phyloP scores from a whole-genome alignment of 2,329 filamentous ascomycete genomes.

The Cladophialophora immunda region DNA sequence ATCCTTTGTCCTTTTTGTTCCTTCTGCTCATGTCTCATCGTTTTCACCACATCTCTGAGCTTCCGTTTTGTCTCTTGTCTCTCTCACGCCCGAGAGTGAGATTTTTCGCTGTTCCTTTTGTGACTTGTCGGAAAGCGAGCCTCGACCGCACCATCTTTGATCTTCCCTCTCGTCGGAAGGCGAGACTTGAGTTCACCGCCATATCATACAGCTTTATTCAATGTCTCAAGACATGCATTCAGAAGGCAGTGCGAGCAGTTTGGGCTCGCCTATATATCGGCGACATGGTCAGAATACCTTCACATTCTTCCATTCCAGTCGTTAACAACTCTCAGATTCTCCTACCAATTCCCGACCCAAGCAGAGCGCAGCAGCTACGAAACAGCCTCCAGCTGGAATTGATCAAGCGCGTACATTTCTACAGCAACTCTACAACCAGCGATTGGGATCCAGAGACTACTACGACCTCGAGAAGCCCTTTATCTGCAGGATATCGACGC shows the following conservation, averaged over 20 bases:
- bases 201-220: conserved; percentile 20
- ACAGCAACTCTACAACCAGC: conserved; percentile 18
- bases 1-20: conserved; percentile 9
- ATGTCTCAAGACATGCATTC: conserved; percentile 22
- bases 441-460: conserved; percentile 14
- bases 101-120: background rate
- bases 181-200: conserved; percentile 21
- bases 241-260: conserved; percentile 10
- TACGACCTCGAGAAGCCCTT: conserved; percentile 14
- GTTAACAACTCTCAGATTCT: conserved; percentile 16
- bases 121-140: background rate
- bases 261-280: conserved; percentile 17
- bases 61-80: conserved; percentile 1
- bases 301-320: conserved; percentile 10
- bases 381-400: conserved; percentile 18
- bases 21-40: background rate
- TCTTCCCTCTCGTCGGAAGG: conserved; percentile 10
- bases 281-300: conserved; percentile 18
- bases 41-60: conserved; percentile 14
- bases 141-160: conserved; percentile 7
- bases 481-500: conserved; percentile 16
- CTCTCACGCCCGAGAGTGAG: conserved; percentile 8
- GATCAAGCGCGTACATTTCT: conserved; percentile 22
- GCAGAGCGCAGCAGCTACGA: conserved; percentile 11
- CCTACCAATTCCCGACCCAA: background rate